Evolutionary conservation across 441 rosid species (phyloP), one percentile per base, ranked within the genome.

Genomic region (Theobroma grandiflorum): DNA sequence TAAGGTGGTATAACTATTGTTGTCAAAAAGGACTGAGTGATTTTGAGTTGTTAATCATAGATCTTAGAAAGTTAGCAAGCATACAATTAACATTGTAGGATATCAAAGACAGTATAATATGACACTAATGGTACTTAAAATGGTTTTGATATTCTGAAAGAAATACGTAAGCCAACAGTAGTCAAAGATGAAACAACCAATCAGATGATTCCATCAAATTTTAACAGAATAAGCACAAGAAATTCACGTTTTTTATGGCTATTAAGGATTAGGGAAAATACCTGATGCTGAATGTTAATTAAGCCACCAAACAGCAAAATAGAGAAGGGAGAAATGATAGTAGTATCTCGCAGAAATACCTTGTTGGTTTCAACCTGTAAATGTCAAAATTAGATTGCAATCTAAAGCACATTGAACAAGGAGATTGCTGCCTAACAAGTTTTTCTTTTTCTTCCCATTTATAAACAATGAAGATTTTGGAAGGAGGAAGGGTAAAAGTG

Each of bases 251-350:
- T 69, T 68, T 43, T 69, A 40, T 14, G 52, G 55, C 22, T 16
- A 50, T 61, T 49, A 76, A 47, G 43, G 16, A 53, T 42, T 38
- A 78, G 6, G 10, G 33, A 82, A 42, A 63, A 40, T 87, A 93
- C 99, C 99, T 94, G 97, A 85, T 96, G 99, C 78, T 94, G 98
- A 86, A 96, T 78, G 69, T 85, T 94, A 82, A 96, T 89, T 80
- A 90, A 85, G 67, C 99, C 99, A 71, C 99, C 98, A 85, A 96
- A 96, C 76, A 96, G 86, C 80, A 96, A 88, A 82, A 96, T 89
- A 5, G 96, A 89, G 87, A 92, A 93, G 71, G 99, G 97, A 78
- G 98, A 93, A 84, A 92, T 86, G 78, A 94, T 77, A 37, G 97
- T 92, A 16, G 99, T 94, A 78, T 96, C 99, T 53, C 95, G 90